Evolutionary conservation across 352 stramenopile species (phyloP), one percentile per base, ranked within the genome.

Genomic region (Phytophthora kernoviae): DNA sequence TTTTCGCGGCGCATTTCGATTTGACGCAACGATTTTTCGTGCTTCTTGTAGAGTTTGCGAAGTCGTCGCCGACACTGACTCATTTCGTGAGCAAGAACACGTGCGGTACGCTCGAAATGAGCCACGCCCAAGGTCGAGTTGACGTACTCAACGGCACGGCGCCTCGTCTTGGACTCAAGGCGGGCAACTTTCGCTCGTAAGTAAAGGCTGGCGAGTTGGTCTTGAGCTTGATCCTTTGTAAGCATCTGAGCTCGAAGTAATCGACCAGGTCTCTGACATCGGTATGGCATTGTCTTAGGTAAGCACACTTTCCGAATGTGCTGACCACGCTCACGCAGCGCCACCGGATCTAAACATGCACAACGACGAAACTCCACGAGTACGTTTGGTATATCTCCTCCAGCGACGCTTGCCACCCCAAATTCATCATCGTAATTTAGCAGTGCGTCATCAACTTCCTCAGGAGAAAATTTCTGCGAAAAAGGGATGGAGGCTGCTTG

Each of bases 171-270:
- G 27, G 58, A 36, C 24, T 58, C 55, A 7, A 91, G 71, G 5
- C 79, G 79, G 33, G 72, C 70, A 12, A 87, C 68, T 53, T 86
- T 87, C 18, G 54, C 41, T 11, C 62, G 58, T 15, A 91, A 47
- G 44, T 91, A 91, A 27, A 77, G 62, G 30, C 65, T 81, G 8
- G 76, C 75, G 22, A 88, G 69, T 32, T 89, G 81, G 48, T 88
- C 81, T 57, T 91, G 81, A 5, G 65, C 81, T 22, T 89, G 75
- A 43, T 91, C 77, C 6, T 62, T 72, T 0, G 81, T 89, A 21
- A 91, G 68, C 79, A 91, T 85, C 41, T 87, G 72, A 36, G 65
- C 75, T 32, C 81, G 73, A 4, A 91, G 30, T 14, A 91, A 46
- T n/a, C 70, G 52, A 14, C 71, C 81, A 1, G 55, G 30, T 27